phyloP scores from a whole-genome alignment of 345 rosid species.

The Turnera subulata region DNA sequence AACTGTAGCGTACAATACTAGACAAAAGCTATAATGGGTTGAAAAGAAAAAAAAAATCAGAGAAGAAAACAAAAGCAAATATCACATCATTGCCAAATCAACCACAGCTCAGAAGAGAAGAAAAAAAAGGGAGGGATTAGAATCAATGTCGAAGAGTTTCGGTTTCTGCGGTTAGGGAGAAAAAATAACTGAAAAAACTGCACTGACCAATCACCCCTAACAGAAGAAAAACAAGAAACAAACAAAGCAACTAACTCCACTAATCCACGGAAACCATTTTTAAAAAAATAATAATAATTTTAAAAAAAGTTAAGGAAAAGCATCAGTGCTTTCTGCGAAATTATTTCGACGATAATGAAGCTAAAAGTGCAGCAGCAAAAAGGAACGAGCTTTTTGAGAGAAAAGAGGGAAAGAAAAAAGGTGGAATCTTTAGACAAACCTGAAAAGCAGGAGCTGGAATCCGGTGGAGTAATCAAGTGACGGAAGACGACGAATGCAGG shows the following conservation, averaged over 20 bases:
- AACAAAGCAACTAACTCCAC: background rate
- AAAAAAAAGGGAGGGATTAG: constrained; percentile 2
- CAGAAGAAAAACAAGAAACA: background rate
- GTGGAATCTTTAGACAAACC: too few relatives aligned
- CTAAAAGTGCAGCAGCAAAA: background rate
- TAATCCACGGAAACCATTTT: too few relatives aligned
- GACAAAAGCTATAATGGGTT: background rate
- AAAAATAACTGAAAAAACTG: too few relatives aligned
- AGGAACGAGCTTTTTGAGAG: background rate
- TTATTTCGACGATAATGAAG: background rate
- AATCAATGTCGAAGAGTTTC: constrained; percentile 7
- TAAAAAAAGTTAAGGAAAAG: too few relatives aligned
- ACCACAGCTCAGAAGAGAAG: constrained; percentile 14
- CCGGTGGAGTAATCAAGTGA: too few relatives aligned
- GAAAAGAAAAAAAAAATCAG: constrained; percentile 6
- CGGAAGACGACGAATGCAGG: too few relatives aligned
- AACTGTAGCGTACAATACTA: background rate
- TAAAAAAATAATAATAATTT: too few relatives aligned
- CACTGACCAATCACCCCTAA: constrained; percentile 16
- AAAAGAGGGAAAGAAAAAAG: too few relatives aligned
- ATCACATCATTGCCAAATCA: constrained; percentile 27
- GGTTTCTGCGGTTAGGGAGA: too few relatives aligned
- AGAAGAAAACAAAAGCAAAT: constrained; percentile 11
- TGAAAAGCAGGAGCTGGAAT: too few relatives aligned
- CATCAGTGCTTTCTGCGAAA: too few relatives aligned